A percentile compares a stretch with the other conserved stretches of the same genome.
phyloP scores from a whole-genome alignment of 139 green algal species.

The Chlorella sp. region DNA sequence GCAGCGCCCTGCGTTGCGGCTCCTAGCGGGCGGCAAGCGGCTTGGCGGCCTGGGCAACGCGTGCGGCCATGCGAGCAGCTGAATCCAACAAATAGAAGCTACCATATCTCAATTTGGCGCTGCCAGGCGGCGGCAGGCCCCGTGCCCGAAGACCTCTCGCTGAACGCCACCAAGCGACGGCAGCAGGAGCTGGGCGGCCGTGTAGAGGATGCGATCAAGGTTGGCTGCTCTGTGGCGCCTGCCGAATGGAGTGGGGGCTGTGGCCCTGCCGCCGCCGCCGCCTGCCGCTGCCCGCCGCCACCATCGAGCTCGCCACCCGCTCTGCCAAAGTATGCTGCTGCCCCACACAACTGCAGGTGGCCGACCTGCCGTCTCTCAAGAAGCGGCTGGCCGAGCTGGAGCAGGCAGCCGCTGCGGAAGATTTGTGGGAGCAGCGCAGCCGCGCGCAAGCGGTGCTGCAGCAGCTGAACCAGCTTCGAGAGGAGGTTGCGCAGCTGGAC shows the following conservation, averaged over 20 bases:
- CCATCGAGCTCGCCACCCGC: too few species aligned
- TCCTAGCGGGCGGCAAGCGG: too few species aligned
- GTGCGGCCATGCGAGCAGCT: too few species aligned
- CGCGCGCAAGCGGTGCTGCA: conserved; percentile 64
- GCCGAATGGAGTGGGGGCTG: too few species aligned
- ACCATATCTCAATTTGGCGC: neutral
- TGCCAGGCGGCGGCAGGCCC: neutral
- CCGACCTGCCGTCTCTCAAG: conserved; percentile 45
- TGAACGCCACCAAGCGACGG: conserved; percentile 21
- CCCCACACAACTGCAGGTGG: conserved; percentile 27
- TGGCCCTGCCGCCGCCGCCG: neutral
- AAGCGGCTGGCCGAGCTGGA: conserved; percentile 56
- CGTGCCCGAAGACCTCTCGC: neutral
- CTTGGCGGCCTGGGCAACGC: too few species aligned
- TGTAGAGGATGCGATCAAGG: conserved; percentile 27
- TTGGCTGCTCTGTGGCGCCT: neutral
- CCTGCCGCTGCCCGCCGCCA: neutral
- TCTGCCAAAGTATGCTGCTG: neutral
- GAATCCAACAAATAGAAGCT: neutral
- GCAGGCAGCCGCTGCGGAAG: conserved; percentile 32
- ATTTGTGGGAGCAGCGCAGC: conserved; percentile 75
- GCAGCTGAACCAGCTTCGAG: neutral
- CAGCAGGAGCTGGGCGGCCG: conserved; percentile 16
- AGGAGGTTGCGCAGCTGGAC: conserved; percentile 27
- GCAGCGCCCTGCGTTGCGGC: too few species aligned